phyloP scores from a whole-genome alignment of 805 yeast species.

The Candida pseudoglaebosa region DNA sequence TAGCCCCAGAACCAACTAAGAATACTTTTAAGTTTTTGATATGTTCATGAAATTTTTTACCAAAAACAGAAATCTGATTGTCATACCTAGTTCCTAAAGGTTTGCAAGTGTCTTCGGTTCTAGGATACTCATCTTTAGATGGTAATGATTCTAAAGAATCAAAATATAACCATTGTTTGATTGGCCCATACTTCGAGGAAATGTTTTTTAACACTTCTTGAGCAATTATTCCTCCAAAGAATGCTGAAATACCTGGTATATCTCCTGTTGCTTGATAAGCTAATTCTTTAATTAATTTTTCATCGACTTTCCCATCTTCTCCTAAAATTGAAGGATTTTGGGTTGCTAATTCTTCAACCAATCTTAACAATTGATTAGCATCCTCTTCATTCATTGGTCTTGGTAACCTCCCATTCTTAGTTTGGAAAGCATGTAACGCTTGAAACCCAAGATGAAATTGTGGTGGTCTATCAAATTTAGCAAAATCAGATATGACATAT shows the following conservation, averaged over 20 bases:
- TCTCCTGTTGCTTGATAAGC: conserved; percentile 89
- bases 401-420: conserved; percentile 62
- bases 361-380: conserved; percentile 58
- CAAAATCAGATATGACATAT: conserved; percentile 77
- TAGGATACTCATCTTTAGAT: conserved; percentile 46
- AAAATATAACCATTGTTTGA: conserved; percentile 87
- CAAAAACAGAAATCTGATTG: conserved; percentile 93
- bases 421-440: conserved; percentile 74
- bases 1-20: conserved; percentile 96
- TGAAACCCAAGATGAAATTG: conserved; percentile 91
- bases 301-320: conserved; percentile 53
- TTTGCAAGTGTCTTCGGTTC: conserved; percentile 67
- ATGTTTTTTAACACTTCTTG: conserved; percentile 95
- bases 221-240: conserved; percentile 90
- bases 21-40: conserved; percentile 78
- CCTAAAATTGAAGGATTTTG: conserved; percentile 57
- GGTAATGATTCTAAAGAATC: conserved; percentile 94
- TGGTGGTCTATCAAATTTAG: conserved; percentile 88
- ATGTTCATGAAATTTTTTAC: conserved; percentile 67
- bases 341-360: conserved; percentile 55
- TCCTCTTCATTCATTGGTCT: conserved; percentile 72
- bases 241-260: conserved; percentile 82
- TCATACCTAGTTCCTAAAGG: conserved; percentile 86
- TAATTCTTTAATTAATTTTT: conserved; percentile 62
- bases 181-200: conserved; percentile 92